Evolutionary conservation across 1,284 basidiomycete genomes (phyloP).

Genomic region (Melampsora larici-populina): DNA sequence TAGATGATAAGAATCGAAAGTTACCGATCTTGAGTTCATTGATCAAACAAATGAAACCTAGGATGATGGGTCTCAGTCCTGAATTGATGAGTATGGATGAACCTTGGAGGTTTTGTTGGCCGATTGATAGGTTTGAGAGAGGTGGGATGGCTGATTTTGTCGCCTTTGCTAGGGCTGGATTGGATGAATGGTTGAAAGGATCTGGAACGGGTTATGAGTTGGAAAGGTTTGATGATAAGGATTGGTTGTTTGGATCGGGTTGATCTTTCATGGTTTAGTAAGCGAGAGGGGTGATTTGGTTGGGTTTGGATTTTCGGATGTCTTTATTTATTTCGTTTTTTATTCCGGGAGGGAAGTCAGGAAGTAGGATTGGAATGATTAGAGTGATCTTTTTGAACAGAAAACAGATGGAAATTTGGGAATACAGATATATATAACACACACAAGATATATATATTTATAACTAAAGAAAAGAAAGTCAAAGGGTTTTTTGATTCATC

Average conservation of each 20-base stretch:
- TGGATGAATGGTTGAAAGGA: conserved; percentile 18
- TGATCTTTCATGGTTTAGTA: too few relatives aligned
- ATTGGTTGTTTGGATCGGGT: conserved; percentile 7
- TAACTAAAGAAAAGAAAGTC: too few relatives aligned
- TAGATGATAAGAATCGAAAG: background rate
- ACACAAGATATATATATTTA: too few relatives aligned
- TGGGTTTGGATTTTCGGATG: too few relatives aligned
- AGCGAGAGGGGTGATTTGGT: too few relatives aligned
- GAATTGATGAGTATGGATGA: conserved; percentile 15
- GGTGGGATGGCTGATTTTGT: conserved; percentile 39
- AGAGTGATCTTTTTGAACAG: too few relatives aligned
- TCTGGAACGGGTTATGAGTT: background rate
- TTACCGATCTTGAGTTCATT: conserved; percentile 9
- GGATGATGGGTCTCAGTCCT: background rate
- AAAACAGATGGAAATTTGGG: too few relatives aligned
- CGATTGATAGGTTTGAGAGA: conserved; percentile 22
- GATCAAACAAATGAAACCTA: background rate
- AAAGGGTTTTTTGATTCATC: too few relatives aligned
- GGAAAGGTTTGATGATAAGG: conserved; percentile 8
- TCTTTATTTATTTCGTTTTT: too few relatives aligned
- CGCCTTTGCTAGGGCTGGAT: conserved; percentile 26
- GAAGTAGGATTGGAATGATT: too few relatives aligned
- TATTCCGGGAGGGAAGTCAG: too few relatives aligned
- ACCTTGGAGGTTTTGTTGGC: conserved; percentile 40
- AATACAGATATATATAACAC: too few relatives aligned